A percentile compares a stretch with the other conserved stretches of the same genome.
phyloP scores from a whole-genome alignment of 2,329 filamentous ascomycete species.

The Colletotrichum costaricense region DNA sequence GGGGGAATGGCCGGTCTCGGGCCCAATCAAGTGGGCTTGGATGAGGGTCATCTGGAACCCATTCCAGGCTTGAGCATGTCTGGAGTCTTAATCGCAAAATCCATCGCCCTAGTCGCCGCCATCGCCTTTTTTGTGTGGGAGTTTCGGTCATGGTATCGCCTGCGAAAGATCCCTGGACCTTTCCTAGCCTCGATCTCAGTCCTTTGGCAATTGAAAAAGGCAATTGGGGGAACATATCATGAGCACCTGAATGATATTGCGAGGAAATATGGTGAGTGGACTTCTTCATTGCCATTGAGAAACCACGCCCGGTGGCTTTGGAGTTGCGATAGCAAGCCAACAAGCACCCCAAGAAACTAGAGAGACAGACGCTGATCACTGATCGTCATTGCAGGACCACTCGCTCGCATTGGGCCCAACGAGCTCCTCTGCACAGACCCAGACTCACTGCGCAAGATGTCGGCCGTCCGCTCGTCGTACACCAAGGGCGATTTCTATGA shows the following conservation, averaged over 20 bases:
- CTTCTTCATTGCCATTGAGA: not conserved
- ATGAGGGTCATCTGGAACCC: not conserved
- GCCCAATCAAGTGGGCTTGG: not conserved
- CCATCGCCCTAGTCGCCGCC: not conserved
- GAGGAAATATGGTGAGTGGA: conserved; percentile 28
- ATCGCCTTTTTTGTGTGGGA: conserved; percentile 19
- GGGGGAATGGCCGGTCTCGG: not conserved
- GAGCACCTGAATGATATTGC: conserved; percentile 42
- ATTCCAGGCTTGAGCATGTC: not conserved
- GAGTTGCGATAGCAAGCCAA: not conserved
- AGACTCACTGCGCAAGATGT: conserved; percentile 44
- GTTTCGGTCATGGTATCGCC: conserved; percentile 42
- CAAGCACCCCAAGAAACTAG: conserved; percentile 22
- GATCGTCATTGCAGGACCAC: conserved; percentile 40
- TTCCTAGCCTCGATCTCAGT: conserved; percentile 40
- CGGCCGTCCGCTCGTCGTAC: conserved; percentile 49
- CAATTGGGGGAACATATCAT: conserved; percentile 40
- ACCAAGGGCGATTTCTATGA: conserved; percentile 50
- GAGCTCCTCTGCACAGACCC: conserved; percentile 54
- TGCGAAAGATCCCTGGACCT: conserved; percentile 45
- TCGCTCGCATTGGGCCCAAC: conserved; percentile 56
- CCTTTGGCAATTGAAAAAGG: conserved; percentile 42
- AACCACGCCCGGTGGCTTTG: no score
- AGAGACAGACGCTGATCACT: conserved; percentile 24
- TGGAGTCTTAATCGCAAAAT: not conserved